Evolutionary conservation across 225 moss, liverwort and hornwort genomes (phyloP).

Genomic region (Polytrichum formosum): DNA sequence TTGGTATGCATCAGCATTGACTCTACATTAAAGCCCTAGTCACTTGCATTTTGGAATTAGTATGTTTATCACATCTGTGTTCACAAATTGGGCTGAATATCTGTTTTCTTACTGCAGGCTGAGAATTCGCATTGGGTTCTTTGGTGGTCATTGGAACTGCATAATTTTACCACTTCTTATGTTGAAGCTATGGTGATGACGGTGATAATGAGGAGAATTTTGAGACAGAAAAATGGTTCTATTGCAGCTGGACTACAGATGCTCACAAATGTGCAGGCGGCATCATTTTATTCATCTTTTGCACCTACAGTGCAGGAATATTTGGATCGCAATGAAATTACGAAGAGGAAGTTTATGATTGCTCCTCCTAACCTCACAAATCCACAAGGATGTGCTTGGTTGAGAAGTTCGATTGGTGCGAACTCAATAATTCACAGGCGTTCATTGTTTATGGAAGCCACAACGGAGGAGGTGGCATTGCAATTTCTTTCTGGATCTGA

Average conservation of each 20-base stretch:
- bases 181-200: constrained; percentile 18
- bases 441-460: constrained; percentile 38
- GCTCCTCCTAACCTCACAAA: background rate
- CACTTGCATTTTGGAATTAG: too few relatives aligned
- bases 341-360: background rate
- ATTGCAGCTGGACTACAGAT: constrained; percentile 3
- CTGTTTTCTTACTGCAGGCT: too few relatives aligned
- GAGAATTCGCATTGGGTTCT: too few relatives aligned
- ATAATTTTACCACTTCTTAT: background rate
- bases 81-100: too few relatives aligned
- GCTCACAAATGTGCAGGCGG: constrained; percentile 1
- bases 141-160: too few relatives aligned
- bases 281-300: constrained; percentile 7
- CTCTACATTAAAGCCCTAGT: too few relatives aligned
- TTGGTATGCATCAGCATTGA: too few relatives aligned
- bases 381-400: background rate
- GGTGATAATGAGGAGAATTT: constrained; percentile 9
- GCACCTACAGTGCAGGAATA: background rate
- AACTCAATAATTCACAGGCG: constrained; percentile 14
- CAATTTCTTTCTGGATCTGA: constrained; percentile 45
- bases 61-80: too few relatives aligned
- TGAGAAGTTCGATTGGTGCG: background rate
- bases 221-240: constrained; percentile 5
- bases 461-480: constrained; percentile 41
- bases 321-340: background rate